Evolutionary conservation across 169 alveolate genomes (phyloP), one percentile per base, ranked within the genome.

Genomic region (Eimeria falciformis): DNA sequence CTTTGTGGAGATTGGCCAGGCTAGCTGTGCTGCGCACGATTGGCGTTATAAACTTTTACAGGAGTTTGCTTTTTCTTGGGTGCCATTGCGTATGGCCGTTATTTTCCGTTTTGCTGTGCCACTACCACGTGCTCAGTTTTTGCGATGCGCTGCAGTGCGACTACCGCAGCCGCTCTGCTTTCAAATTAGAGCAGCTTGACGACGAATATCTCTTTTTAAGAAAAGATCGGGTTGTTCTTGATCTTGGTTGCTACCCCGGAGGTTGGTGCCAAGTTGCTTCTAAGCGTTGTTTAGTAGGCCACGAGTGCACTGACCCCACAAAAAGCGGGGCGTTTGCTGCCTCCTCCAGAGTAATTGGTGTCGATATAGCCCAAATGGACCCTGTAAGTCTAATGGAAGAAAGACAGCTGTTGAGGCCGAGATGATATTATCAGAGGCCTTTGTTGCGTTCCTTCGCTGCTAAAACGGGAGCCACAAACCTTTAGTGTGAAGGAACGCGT

Each of bases 221-320:
- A 56, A 69, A 77, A 5, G 75, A 78, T 27, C 95, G 93, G 56
- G 62, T 66, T 12, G 93, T 94, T 27, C 91, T 94, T 12, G 96
- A 91, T 85, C 92, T 94, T n/a, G 96, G 96, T 3, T 92, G 94
- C 62, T 94, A 86, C 69, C 92, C 95, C 17, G 94, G 96, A 29
- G 95, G 95, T 29, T 91, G 94, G 94, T 84, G 94, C 45, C 95
- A 91, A 50, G 93, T 94, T 33, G 95, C 94, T 25, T 62, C 88
- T 14, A 86, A 90, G 73, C 92, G 95, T 29, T 62, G 85, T 23
- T 85, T 58, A 11, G 89, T 79, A 7, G 92, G 94, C 27, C 77
- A 79, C 5, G 88, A 43, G 29, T 7, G 9, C 5, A 27, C 58
- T 37, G 68, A 43, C 33, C 18, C 66, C 37, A 45, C 69, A 1